Evolutionary conservation across 2,329 filamentous ascomycete genomes (phyloP), one percentile per base, ranked within the genome.

Genomic region (Apiospora sp.): DNA sequence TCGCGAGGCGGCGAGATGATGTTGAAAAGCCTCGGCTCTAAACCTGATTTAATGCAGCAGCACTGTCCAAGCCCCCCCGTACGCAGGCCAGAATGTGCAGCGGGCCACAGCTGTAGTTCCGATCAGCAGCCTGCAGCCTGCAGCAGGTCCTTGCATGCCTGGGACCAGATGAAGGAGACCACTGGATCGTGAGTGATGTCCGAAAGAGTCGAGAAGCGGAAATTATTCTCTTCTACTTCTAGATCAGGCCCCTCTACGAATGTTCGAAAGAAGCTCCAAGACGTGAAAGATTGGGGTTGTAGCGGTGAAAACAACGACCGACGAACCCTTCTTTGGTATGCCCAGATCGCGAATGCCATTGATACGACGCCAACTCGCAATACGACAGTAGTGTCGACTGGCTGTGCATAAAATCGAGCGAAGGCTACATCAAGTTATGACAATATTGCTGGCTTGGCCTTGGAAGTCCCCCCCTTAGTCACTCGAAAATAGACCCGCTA

Each of bases 111-210:
- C 54, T 37, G 27, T 30, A 61, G 34, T 61, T 37, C 30, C 30
- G 54, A 61, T 61, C 54, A 61, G 30, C 54, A 37, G 4, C 30
- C 54, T 37, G 30, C 54, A 37, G 4, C 30, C 54, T 37, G 54
- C 54, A 22, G 58, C 34, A 64, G 19, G 58, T n/a, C 34, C 30
- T 64, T 64, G 34, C 30, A 64, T 64, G 58, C 34, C 58, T 22
- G 41, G 34, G 58, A 41, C 58, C 58, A 64, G 34, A 64, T 16
- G 5, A 41, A 14, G n/a, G 58, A n/a, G 34, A 41, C 58, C 30
- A 64, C 34, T 41, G 58, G 58, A 64, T 41, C 58, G 34, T 37
- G 19, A 64, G 58, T 37, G 58, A 64, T 64, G 34, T 37, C 58
- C 58, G 13, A 64, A 41, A 24, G 58, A 64, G 34, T n/a, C 58